phyloP scores from a whole-genome alignment of 805 yeast genomes.

The Cyberlindnera japonica region DNA sequence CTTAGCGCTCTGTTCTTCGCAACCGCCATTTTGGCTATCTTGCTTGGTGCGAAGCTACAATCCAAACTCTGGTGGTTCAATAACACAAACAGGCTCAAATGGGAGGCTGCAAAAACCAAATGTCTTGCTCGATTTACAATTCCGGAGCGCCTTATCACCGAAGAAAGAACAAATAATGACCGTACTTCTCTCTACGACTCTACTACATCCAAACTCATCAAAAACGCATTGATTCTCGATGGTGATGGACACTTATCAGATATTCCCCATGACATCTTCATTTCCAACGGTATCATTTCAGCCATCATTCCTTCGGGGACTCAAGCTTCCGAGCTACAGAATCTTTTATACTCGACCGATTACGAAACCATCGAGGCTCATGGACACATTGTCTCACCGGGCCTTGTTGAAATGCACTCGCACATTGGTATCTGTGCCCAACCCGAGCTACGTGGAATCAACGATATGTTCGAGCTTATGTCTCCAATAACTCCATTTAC shows the following conservation, averaged over 20 bases:
- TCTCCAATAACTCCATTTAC: slow-evolving; percentile 11
- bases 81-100: slow-evolving; percentile 1
- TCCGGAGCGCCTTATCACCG: slow-evolving; percentile 4
- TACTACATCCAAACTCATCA: slow-evolving; percentile 1
- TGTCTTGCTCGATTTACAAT: slow-evolving; percentile 4
- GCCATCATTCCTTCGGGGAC: no score
- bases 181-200: slow-evolving; percentile 1
- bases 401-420: slow-evolving; percentile 12
- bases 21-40: not conserved
- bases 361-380: slow-evolving; percentile 6
- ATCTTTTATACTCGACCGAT: no score
- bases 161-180: slow-evolving; percentile 5
- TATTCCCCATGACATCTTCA: slow-evolving; percentile 4
- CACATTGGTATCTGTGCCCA: slow-evolving; percentile 10
- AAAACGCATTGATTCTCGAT: slow-evolving; percentile 7
- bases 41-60: not conserved
- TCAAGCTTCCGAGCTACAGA: not conserved
- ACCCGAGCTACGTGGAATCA: slow-evolving; percentile 10
- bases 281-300: slow-evolving; percentile 3
- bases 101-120: slow-evolving; percentile 1
- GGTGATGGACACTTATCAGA: slow-evolving; percentile 5
- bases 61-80: slow-evolving; percentile 1
- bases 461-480: slow-evolving; percentile 13
- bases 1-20: not conserved
- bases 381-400: slow-evolving; percentile 9